A percentile compares a stretch with the other conserved stretches of the same genome.
Conservation (phyloP, 805 yeast species). For the Metschnikowia lachancei region DNA sequence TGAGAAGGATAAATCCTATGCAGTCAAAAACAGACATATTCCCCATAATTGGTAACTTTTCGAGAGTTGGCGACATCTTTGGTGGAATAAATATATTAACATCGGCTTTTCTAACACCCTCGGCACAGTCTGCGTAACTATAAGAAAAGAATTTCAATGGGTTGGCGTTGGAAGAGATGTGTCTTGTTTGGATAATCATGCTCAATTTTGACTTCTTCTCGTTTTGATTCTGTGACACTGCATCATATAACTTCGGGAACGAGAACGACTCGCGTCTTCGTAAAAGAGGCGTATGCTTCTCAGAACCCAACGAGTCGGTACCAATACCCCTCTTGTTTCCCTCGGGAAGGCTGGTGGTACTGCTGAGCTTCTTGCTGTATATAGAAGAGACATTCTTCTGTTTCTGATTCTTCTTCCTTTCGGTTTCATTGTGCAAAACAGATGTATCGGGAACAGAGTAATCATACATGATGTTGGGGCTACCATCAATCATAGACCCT, state of each 20-base stretch:
- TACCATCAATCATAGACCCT: constrained; percentile 35
- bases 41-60: constrained; percentile 24
- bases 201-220: constrained; percentile 26
- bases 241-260: constrained; percentile 16
- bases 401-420: not conserved
- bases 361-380: constrained; percentile 3
- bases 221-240: constrained; percentile 3
- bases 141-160: constrained; percentile 46
- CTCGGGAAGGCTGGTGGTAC: not conserved
- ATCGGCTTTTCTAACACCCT: constrained; percentile 14
- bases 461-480: constrained; percentile 17
- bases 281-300: constrained; percentile 5
- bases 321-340: not conserved
- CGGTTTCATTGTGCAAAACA: constrained; percentile 12
- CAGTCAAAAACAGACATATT: constrained; percentile 36
- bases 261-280: constrained; percentile 11
- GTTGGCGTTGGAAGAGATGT: constrained; percentile 34
- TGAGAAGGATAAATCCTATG: constrained; percentile 39
- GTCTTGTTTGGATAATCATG: constrained; percentile 39
- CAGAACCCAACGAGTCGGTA: not conserved
- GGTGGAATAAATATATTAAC: constrained; percentile 38
- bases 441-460: constrained; percentile 20
- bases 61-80: constrained; percentile 24
- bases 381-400: not conserved
- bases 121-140: constrained; percentile 29